These are phyloP conservation scores for Neurospora sp. DNA, from an alignment of 2,329 filamentous ascomycete genomes.

Conservation along the genomic window DNA sequence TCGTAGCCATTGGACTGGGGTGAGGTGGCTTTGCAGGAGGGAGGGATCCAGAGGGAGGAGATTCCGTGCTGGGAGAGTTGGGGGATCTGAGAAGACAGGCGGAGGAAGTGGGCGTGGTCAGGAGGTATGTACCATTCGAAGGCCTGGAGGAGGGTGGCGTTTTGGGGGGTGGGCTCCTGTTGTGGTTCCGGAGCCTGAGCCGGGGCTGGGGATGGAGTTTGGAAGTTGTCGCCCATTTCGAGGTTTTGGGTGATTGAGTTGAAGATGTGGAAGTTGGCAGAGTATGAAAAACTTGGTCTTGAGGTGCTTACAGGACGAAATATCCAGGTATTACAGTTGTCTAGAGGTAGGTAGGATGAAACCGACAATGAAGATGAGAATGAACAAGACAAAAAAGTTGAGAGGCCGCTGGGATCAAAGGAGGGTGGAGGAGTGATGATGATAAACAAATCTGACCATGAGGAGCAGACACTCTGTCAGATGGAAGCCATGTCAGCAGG, in stretches of 20 bases:
- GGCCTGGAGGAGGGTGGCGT: constrained; percentile 54
- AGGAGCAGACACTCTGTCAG: too few relatives aligned
- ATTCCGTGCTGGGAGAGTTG: constrained; percentile 52
- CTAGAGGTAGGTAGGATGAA: background rate
- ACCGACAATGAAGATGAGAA: background rate
- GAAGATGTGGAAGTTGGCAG: background rate
- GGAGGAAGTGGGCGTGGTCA: constrained; percentile 52
- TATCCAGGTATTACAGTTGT: background rate
- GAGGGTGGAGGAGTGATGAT: background rate
- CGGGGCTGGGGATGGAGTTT: background rate
- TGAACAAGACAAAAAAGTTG: background rate
- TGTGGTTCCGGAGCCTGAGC: background rate
- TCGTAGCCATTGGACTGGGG: constrained; percentile 57
- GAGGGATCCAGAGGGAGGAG: constrained; percentile 59
- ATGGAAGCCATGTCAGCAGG: background rate
- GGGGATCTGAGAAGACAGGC: constrained; percentile 45
- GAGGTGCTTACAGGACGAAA: background rate
- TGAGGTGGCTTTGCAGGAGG: constrained; percentile 53
- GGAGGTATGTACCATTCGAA: constrained; percentile 67
- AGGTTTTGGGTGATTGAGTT: background rate
- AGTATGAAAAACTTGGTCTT: background rate
- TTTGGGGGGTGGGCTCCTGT: constrained; percentile 27
- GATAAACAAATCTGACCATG: background rate
- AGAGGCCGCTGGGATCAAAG: background rate
- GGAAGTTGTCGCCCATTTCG: background rate